A percentile compares a stretch with the other conserved stretches of the same genome.
Conservation (phyloP, 2,329 filamentous ascomycete genomes). For the Talaromyces sp. region DNA sequence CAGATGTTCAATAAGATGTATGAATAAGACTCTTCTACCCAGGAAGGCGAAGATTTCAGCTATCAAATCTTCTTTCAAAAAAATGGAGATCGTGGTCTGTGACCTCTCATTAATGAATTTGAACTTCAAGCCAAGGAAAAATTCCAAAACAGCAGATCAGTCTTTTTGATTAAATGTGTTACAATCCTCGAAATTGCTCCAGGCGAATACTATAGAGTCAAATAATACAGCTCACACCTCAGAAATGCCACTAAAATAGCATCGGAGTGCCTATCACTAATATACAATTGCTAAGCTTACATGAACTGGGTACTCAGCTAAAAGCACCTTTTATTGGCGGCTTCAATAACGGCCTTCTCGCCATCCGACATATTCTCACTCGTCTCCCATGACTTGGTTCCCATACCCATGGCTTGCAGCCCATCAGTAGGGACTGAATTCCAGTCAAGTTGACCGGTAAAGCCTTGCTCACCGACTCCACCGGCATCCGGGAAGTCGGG, state of each 20-base stretch:
- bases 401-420: slow-evolving; percentile 55
- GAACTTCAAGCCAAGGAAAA: background rate
- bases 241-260: background rate
- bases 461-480: slow-evolving; percentile 40
- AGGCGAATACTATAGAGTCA: background rate
- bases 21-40: background rate
- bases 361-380: slow-evolving; percentile 47
- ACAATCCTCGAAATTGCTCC: no score
- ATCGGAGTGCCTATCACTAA: background rate
- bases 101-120: background rate
- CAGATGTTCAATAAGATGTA: background rate
- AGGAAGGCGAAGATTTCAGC: background rate
- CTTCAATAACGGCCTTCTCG: slow-evolving; percentile 50
- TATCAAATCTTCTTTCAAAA: background rate
- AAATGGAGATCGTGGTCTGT: background rate
- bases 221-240: background rate
- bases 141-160: background rate
- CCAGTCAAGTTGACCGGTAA: slow-evolving; percentile 40
- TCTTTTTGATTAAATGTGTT: background rate
- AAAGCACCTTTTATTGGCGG: slow-evolving; percentile 56
- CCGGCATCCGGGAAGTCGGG: slow-evolving; percentile 66
- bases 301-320: slow-evolving; percentile 6
- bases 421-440: slow-evolving; percentile 44
- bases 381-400: slow-evolving; percentile 48
- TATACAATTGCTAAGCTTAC: background rate